These are phyloP conservation scores for Platanthera guangdongensis DNA, from an alignment of 106 monocot genomes.

Conservation along the genomic window DNA sequence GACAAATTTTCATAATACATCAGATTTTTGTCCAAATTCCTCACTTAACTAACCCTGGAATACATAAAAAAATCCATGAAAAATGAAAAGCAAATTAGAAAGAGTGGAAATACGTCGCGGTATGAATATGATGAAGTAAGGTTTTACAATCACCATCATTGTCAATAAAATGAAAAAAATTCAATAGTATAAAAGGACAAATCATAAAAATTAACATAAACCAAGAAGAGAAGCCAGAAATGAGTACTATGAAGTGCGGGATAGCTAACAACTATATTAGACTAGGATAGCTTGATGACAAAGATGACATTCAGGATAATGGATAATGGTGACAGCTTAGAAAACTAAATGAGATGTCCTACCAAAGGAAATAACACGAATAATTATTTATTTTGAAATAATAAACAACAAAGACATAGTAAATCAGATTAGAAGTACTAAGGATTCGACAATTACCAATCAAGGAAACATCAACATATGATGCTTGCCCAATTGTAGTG, in stretches of 20 bases:
- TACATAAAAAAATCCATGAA: background rate
- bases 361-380: background rate
- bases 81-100: background rate
- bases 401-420: background rate
- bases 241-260: background rate
- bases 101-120: background rate
- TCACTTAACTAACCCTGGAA: too few species aligned
- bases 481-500: conserved; percentile 43
- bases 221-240: background rate
- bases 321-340: background rate
- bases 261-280: background rate
- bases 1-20: too few species aligned
- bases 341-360: background rate
- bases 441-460: conserved; percentile 32
- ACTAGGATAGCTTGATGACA: background rate
- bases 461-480: conserved; percentile 38
- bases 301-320: background rate
- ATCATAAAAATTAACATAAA: background rate
- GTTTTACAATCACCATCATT: background rate
- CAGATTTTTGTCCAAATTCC: too few species aligned
- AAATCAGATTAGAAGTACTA: background rate
- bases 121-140: background rate
- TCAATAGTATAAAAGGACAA: background rate
- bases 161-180: background rate
- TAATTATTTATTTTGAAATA: background rate